Evolutionary conservation across 2,329 filamentous ascomycete genomes (phyloP).

Genomic region (Tolypocladium ovalisporum): DNA sequence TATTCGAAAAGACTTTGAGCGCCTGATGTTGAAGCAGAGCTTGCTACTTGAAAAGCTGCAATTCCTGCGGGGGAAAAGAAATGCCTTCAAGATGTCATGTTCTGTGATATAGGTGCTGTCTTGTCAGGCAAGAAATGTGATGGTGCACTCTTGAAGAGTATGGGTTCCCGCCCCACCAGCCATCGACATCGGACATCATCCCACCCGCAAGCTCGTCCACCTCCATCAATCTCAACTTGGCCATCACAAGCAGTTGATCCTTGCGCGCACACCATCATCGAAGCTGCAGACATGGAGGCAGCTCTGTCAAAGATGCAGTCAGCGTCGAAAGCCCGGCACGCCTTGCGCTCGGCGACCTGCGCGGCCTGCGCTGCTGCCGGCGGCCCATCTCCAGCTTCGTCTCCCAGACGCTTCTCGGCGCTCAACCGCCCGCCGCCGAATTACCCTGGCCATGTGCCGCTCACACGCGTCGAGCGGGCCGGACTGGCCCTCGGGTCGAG

Average conservation of each 20-base stretch:
- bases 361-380: conserved; percentile 5
- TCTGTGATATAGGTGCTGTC: no score
- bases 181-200: neutral
- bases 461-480: conserved; percentile 66
- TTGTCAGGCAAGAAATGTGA: neutral
- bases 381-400: conserved; percentile 1
- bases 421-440: conserved; percentile 76
- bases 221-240: neutral
- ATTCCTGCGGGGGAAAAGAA: neutral
- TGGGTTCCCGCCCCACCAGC: neutral
- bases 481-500: conserved; percentile 58
- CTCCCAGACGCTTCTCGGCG: conserved; percentile 53
- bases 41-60: neutral
- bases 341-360: conserved; percentile 10
- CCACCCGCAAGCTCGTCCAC: neutral
- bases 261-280: neutral
- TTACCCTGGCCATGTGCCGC: conserved; percentile 85
- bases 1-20: no score
- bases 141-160: neutral
- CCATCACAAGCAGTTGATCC: neutral
- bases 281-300: conserved; percentile 12
- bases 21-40: no score
- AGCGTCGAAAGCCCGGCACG: conserved; percentile 6
- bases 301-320: conserved; percentile 11
- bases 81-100: neutral